These are phyloP conservation scores for Cenchrus purpureus DNA, from an alignment of 176 grass and related monocot genomes.

Conservation along the genomic window DNA sequence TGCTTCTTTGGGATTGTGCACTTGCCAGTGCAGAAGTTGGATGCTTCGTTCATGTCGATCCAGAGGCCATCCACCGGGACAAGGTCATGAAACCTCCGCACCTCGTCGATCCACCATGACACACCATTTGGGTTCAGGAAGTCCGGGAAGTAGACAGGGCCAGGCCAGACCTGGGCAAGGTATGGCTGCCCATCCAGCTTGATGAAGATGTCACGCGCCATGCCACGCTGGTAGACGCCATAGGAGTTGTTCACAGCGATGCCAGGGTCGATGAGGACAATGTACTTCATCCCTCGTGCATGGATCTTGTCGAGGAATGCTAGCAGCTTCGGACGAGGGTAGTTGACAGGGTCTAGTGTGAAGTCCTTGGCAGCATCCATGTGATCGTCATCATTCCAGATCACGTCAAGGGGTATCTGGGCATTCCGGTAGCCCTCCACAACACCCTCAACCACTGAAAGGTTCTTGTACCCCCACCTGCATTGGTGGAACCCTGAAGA, in stretches of 20 bases:
- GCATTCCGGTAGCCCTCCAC: conserved; percentile 84
- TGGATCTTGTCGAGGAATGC: conserved; percentile 82
- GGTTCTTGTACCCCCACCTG: conserved; percentile 92
- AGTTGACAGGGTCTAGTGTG: conserved; percentile 74
- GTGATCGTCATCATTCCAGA: conserved; percentile 96
- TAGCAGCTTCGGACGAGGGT: conserved; percentile 74
- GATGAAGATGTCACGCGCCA: conserved; percentile 81
- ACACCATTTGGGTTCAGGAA: conserved; percentile 71
- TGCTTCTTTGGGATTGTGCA: conserved; percentile 72
- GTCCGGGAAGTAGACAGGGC: conserved; percentile 93
- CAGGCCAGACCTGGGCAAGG: conserved; percentile 93
- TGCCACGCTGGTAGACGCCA: conserved; percentile 74
- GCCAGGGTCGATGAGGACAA: conserved; percentile 91
- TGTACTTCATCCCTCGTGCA: conserved; percentile 80
- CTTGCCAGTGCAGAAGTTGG: conserved; percentile 94
- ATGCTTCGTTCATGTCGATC: conserved; percentile 99
- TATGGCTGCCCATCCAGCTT: conserved; percentile 76
- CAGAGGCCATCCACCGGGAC: conserved; percentile 86
- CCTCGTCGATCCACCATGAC: conserved; percentile 93
- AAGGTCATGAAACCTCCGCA: conserved; percentile 77
- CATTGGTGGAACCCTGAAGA: conserved; percentile 92
- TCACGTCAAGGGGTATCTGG: conserved; percentile 84
- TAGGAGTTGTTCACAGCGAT: conserved; percentile 83
- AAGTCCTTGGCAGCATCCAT: conserved; percentile 98
- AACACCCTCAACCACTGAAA: conserved; percentile 86